phyloP scores from a whole-genome alignment of 768 basidiomycete genomes.

The Lactarius vividus region DNA sequence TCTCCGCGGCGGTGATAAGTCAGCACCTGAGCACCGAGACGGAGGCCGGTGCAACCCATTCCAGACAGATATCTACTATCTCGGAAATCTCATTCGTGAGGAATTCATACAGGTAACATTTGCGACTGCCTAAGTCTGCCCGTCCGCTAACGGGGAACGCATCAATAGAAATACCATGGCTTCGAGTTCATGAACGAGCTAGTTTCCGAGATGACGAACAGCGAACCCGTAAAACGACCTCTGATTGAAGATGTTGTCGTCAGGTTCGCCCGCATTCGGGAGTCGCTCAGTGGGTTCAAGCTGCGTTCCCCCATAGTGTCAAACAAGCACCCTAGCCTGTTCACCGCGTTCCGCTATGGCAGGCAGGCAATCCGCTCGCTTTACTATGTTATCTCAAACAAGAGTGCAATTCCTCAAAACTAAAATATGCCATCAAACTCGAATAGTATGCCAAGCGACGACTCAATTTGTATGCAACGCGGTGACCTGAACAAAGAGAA shows the following conservation, averaged over 20 bases:
- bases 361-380: slow-evolving; percentile 10
- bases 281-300: slow-evolving; percentile 33
- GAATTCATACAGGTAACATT: slow-evolving; percentile 27
- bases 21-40: slow-evolving; percentile 31
- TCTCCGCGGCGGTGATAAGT: slow-evolving; percentile 30
- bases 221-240: slow-evolving; percentile 37
- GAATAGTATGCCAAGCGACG: not conserved
- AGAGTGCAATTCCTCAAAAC: slow-evolving; percentile 2
- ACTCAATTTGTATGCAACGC: not conserved
- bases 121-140: not conserved
- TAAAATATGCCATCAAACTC: not conserved
- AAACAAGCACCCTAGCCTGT: slow-evolving; percentile 5
- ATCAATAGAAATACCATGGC: slow-evolving; percentile 15
- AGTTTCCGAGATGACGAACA: slow-evolving; percentile 38
- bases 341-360: not conserved
- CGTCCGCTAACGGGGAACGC: not conserved
- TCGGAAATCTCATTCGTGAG: slow-evolving; percentile 30
- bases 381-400: slow-evolving; percentile 1
- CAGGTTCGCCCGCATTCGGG: slow-evolving; percentile 33
- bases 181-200: slow-evolving; percentile 24
- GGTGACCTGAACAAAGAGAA: not conserved
- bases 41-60: slow-evolving; percentile 29
- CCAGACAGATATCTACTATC: slow-evolving; percentile 31
- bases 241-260: slow-evolving; percentile 39
- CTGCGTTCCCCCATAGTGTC: slow-evolving; percentile 30